These are phyloP conservation scores for Paramecium bursaria DNA, from an alignment of 73 alveolate species.

Conservation along the genomic window DNA sequence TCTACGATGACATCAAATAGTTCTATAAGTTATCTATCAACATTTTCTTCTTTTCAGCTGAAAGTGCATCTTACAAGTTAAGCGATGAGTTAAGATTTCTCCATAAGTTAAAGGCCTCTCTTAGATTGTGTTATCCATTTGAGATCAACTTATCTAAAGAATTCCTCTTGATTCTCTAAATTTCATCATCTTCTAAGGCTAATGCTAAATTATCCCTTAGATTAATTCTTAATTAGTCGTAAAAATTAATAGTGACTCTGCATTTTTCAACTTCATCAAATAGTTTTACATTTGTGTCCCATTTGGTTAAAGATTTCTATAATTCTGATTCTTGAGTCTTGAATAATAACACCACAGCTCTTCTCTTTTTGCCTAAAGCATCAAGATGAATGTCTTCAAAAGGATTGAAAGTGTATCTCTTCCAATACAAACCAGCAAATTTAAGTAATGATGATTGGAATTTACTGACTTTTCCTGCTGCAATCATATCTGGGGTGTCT, in stretches of 20 bases:
- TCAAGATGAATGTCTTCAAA: constrained; percentile 39
- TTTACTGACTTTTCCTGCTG: not conserved
- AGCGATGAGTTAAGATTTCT: not conserved
- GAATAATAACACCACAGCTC: constrained; percentile 14
- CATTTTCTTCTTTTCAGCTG: constrained; percentile 35
- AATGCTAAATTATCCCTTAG: constrained; percentile 1
- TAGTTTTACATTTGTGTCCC: constrained; percentile 26
- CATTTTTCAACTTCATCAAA: constrained; percentile 30
- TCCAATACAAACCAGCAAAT: not conserved
- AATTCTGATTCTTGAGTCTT: constrained; percentile 58
- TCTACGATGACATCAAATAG: not conserved
- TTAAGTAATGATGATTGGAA: not conserved
- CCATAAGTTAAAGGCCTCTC: constrained; percentile 33
- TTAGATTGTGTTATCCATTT: constrained; percentile 7
- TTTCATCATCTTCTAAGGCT: constrained; percentile 5
- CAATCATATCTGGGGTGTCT: not conserved
- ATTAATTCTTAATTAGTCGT: not conserved
- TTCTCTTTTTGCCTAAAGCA: constrained; percentile 11
- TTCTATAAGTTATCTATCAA: not conserved
- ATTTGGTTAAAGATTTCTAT: not conserved
- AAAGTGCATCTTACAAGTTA: constrained; percentile 24
- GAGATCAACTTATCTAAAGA: not conserved
- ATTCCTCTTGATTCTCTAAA: not conserved
- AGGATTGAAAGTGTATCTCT: constrained; percentile 28
- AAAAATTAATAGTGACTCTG: not conserved